A percentile compares a stretch with the other conserved stretches of the same genome.
phyloP scores from a whole-genome alignment of 2,329 filamentous ascomycete genomes.

The Microsporum ferrugineum region DNA sequence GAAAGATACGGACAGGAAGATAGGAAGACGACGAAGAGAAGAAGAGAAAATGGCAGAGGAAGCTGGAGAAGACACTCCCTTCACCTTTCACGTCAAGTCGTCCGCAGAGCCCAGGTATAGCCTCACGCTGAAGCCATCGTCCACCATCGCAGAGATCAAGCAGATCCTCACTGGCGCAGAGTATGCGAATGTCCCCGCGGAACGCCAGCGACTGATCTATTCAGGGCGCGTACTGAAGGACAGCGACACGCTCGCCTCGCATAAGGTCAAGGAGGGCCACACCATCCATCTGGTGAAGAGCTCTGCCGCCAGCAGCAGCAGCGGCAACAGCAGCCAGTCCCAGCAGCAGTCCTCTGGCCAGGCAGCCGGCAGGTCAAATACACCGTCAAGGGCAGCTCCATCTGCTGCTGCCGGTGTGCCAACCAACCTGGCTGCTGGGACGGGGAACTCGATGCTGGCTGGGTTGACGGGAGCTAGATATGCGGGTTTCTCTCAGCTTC shows the following conservation, averaged over 20 bases:
- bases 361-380: conserved; percentile 12
- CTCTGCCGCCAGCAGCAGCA: conserved; percentile 56
- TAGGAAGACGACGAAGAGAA: neutral
- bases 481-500: conserved; percentile 72
- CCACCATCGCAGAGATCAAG: conserved; percentile 77
- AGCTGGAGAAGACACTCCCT: conserved; percentile 54
- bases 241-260: conserved; percentile 66
- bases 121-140: conserved; percentile 65
- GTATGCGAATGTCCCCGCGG: conserved; percentile 73
- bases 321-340: conserved; percentile 25
- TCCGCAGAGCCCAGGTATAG: conserved; percentile 78
- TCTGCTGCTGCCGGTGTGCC: conserved; percentile 29
- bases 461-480: conserved; percentile 87
- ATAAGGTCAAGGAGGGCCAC: conserved; percentile 94
- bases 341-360: conserved; percentile 16
- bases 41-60: conserved; percentile 31
- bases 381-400: neutral
- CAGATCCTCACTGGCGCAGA: conserved; percentile 69
- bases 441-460: conserved; percentile 76
- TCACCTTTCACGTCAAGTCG: conserved; percentile 98
- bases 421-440: conserved; percentile 39
- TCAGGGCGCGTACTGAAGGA: conserved; percentile 96
- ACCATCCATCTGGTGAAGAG: conserved; percentile 96
- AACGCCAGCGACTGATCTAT: conserved; percentile 92
- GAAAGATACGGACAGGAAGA: neutral